Conservation (phyloP, 2,329 filamentous ascomycete genomes). For the Beauveria australis region DNA sequence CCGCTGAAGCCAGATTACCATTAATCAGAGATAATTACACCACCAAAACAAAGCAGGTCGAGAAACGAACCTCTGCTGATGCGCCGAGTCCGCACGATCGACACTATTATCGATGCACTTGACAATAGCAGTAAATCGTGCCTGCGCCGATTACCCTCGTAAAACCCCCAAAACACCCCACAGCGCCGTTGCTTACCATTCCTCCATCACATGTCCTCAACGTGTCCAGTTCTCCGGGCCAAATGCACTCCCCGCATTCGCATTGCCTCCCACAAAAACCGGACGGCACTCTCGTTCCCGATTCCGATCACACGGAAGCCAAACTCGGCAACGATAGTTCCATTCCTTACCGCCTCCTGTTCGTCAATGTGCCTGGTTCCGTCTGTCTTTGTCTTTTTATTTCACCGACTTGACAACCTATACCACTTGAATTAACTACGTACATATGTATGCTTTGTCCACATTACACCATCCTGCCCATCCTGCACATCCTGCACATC, state of each 20-base stretch:
- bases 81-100: not conserved
- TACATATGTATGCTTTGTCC: not conserved
- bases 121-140: too few species aligned
- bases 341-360: not conserved
- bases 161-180: too few species aligned
- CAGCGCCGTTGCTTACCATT: too few species aligned
- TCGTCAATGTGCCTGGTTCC: not conserved
- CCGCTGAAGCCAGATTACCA: not conserved
- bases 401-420: not conserved
- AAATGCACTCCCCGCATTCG: not conserved
- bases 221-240: not conserved
- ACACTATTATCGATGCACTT: not conserved
- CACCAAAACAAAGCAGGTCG: not conserved
- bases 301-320: constrained; percentile 10
- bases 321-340: not conserved
- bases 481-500: too few species aligned
- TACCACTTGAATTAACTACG: not conserved
- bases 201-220: not conserved
- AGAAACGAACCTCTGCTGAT: not conserved
- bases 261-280: not conserved
- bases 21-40: too few species aligned
- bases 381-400: not conserved
- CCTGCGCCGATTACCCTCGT: too few species aligned
- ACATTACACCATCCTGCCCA: not conserved
- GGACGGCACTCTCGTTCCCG: constrained; percentile 1